Conservation (phyloP, 176 grass and related monocot species). For the Puya raimondii region DNA sequence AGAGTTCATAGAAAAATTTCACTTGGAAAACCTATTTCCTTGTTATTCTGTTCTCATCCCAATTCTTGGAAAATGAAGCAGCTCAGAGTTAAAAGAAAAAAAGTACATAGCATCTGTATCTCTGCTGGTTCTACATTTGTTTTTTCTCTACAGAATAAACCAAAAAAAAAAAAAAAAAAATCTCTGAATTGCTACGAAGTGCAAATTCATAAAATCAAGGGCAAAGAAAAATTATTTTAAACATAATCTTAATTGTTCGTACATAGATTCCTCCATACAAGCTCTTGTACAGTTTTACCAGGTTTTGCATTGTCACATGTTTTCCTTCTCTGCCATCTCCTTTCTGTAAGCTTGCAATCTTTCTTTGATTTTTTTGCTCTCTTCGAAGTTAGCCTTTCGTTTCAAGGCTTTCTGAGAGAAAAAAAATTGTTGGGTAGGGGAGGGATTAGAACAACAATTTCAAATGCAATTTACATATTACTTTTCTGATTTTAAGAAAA, state of each 20-base stretch:
- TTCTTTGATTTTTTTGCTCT: constrained; percentile 87
- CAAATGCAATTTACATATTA: background rate
- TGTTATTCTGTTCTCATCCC: no score
- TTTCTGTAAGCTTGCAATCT: constrained; percentile 68
- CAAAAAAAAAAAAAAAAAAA: background rate
- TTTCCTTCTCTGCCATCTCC: constrained; percentile 52
- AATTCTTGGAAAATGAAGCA: no score
- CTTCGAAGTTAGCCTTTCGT: constrained; percentile 75
- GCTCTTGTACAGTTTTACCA: constrained; percentile 6
- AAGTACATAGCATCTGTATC: no score
- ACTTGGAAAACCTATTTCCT: no score
- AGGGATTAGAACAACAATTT: background rate
- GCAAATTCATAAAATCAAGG: background rate
- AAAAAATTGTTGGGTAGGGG: background rate
- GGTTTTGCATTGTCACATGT: constrained; percentile 13
- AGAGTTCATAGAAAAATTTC: no score
- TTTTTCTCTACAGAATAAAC: background rate
- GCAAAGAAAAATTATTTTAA: background rate
- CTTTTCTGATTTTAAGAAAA: background rate
- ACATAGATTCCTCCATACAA: background rate
- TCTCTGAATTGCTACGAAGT: background rate
- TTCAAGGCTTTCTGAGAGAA: constrained; percentile 75
- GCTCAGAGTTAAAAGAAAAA: no score
- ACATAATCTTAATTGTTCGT: background rate
- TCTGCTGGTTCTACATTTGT: no score